Evolutionary conservation across 148 eudicot species (phyloP), one percentile per base, ranked within the genome.

Genomic region (Cornus florida): DNA sequence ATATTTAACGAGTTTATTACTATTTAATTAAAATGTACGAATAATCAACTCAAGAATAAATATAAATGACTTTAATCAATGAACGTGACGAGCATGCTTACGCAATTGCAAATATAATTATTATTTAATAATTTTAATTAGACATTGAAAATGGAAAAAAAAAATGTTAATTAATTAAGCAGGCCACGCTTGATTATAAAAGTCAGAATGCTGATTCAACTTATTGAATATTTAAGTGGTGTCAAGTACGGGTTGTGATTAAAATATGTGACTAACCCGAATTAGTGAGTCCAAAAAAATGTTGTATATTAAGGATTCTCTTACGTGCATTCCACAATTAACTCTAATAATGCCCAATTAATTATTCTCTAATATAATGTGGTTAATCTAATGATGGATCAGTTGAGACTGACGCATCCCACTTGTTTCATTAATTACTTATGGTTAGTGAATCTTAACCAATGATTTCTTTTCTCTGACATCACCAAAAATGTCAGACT

Each of bases 141-240:
- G 20, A 39, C 78, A 75, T 5, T 75, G 70, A 75, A 64, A 75
- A 31, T 4, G 69, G 28, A n/a, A n/a, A n/a, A 43, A 75, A 1
- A 65, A 7, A 76, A 6, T 43, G 62, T 66, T 67, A 67, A 76
- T 14, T 22, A 66, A 46, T 43, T 13, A n/a, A 39, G 3, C 38
- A 3, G 31, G 1, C 24, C 0, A 33, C 35, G 8, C 46, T 41
- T 41, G 78, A 64, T 56, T 46, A 39, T 53, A 10, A 13, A 53
- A 53, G 16, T 60, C 20, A 17, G 62, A 10, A 57, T 57, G 19
- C 62, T 57, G 62, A 57, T 57, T 57, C 20, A 57, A 41, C 9
- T 53, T 53, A 11, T 10, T 53, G 17, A 53, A 10, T 53, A 19
- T 59, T 17, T 59, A 59, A 6, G 65, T 0, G n/a, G 65, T 59